These are phyloP conservation scores for Kingdonia uniflora DNA, from an alignment of 164 flowering plant species.

Conservation along the genomic window DNA sequence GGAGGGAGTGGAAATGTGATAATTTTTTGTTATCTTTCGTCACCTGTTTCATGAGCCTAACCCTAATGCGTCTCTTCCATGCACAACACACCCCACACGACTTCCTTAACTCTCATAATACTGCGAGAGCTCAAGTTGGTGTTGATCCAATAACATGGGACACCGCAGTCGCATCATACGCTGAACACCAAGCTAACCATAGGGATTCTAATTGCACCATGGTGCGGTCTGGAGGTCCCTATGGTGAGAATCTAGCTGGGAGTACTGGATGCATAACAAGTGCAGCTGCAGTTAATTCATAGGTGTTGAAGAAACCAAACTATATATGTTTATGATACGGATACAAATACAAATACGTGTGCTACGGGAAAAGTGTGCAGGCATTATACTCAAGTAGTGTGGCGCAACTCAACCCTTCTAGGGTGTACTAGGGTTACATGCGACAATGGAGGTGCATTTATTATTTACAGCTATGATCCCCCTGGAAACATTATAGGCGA, in stretches of 20 bases:
- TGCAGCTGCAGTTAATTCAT: conserved; percentile 23
- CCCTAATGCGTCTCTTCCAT: neutral
- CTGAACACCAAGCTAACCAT: conserved; percentile 20
- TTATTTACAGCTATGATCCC: conserved; percentile 9
- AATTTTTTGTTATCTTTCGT: no score
- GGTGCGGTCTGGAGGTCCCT: conserved; percentile 29
- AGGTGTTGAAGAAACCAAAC: conserved; percentile 26
- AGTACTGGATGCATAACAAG: conserved; percentile 10
- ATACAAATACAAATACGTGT: conserved; percentile 29
- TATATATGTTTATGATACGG: no score
- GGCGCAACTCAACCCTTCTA: conserved; percentile 28
- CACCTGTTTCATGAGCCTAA: neutral
- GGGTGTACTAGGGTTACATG: conserved; percentile 39
- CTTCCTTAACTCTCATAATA: conserved; percentile 27
- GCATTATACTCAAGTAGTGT: conserved; percentile 45
- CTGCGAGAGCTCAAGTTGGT: conserved; percentile 22
- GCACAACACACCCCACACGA: conserved; percentile 30
- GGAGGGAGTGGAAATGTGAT: no score
- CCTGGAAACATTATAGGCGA: conserved; percentile 3
- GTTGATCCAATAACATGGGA: conserved; percentile 29
- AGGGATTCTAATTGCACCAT: conserved; percentile 13
- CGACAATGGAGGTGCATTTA: conserved; percentile 16
- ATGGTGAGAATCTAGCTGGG: conserved; percentile 19
- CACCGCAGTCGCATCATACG: conserved; percentile 22
- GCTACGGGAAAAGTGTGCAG: conserved; percentile 16